A percentile compares a stretch with the other conserved stretches of the same genome.
Conservation (phyloP, 176 grass and related monocot genomes). For the Carex littledalei region DNA sequence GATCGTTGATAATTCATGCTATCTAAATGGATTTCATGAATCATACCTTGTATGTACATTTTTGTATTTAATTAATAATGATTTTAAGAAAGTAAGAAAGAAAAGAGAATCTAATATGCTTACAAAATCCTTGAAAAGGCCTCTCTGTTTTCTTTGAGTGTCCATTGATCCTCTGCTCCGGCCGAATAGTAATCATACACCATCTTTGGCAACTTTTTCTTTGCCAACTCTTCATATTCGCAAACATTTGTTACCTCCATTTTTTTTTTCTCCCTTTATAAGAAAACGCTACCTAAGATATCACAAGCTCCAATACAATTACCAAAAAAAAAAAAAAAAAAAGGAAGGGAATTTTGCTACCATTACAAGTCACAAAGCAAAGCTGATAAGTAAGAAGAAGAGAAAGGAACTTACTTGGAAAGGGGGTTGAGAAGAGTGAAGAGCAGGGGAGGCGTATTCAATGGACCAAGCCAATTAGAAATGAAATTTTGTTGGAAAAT, state of each 20-base stretch:
- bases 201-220: slow-evolving; percentile 87
- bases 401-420: slow-evolving; percentile 17
- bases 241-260: slow-evolving; percentile 85
- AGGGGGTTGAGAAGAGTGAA: not conserved
- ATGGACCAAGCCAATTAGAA: slow-evolving; percentile 2
- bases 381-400: not conserved
- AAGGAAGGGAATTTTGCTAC: slow-evolving; percentile 31
- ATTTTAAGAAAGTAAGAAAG: not conserved
- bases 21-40: not conserved
- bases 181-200: slow-evolving; percentile 90
- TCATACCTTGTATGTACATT: not conserved
- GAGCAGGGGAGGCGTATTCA: not conserved
- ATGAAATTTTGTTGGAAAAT: not conserved
- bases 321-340: not conserved
- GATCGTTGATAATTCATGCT: not conserved
- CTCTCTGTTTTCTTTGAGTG: slow-evolving; percentile 77
- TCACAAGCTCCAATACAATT: not conserved
- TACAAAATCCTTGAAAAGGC: slow-evolving; percentile 95
- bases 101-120: slow-evolving; percentile 28
- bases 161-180: slow-evolving; percentile 95
- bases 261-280: too few species aligned
- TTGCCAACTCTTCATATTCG: slow-evolving; percentile 71
- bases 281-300: not conserved
- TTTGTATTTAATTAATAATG: not conserved
- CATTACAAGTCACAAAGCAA: slow-evolving; percentile 10